phyloP scores from a whole-genome alignment of 164 flowering plant genomes.

The Piper betle region DNA sequence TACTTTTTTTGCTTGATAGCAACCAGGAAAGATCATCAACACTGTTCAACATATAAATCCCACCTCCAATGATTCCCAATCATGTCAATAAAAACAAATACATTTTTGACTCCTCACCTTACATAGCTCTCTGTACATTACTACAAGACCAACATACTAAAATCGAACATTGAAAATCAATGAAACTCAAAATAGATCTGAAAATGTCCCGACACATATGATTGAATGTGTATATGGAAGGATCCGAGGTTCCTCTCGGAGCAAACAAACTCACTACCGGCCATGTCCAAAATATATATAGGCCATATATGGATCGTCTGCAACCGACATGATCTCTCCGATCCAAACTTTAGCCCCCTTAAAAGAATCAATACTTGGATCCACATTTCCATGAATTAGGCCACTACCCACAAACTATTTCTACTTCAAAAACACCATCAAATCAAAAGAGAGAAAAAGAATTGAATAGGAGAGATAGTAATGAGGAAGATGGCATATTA shows the following conservation, averaged over 20 bases:
- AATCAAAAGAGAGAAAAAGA: slow-evolving; percentile 3
- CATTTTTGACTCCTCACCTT: slow-evolving; percentile 6
- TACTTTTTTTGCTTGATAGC: slow-evolving; percentile 7
- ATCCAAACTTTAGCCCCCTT: slow-evolving; percentile 32
- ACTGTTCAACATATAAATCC: slow-evolving; percentile 7
- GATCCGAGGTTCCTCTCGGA: slow-evolving; percentile 83
- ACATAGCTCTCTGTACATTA: slow-evolving; percentile 21
- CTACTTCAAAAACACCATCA: not conserved
- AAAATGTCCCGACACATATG: slow-evolving; percentile 9
- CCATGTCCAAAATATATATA: slow-evolving; percentile 15
- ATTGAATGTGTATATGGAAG: slow-evolving; percentile 18
- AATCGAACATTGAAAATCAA: slow-evolving; percentile 1
- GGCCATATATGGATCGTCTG: slow-evolving; percentile 26
- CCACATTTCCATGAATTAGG: not conserved
- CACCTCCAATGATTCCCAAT: slow-evolving; percentile 14
- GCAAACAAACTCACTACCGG: slow-evolving; percentile 29
- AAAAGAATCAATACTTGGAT: not conserved
- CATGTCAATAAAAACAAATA: slow-evolving; percentile 7
- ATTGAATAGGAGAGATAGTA: slow-evolving; percentile 6
- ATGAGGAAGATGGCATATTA: not conserved
- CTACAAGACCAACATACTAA: slow-evolving; percentile 17
- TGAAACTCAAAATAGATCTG: not conserved
- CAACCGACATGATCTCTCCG: slow-evolving; percentile 77
- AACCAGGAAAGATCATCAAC: slow-evolving; percentile 9
- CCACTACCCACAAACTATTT: not conserved